A percentile compares a stretch with the other conserved stretches of the same genome.
Conservation (phyloP, 306 rosid genomes). For the Glycyrrhiza uralensis region DNA sequence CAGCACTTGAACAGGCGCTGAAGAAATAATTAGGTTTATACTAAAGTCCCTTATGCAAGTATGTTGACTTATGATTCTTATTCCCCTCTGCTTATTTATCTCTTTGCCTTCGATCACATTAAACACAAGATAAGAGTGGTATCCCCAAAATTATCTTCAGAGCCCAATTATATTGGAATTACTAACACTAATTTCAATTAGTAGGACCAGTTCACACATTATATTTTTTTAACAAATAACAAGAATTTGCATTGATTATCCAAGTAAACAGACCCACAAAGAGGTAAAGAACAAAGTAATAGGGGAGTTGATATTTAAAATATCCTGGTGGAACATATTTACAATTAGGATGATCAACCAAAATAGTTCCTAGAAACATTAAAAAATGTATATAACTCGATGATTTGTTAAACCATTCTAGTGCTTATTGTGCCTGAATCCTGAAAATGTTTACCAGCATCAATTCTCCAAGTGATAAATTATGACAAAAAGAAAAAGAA, state of each 20-base stretch:
- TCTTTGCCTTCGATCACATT: background rate
- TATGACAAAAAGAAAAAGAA: background rate
- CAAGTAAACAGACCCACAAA: background rate
- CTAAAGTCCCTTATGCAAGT: background rate
- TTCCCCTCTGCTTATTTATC: background rate
- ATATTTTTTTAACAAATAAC: background rate
- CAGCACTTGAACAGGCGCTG: background rate
- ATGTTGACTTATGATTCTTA: background rate
- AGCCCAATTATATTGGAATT: background rate
- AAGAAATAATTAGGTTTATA: background rate
- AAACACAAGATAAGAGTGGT: background rate
- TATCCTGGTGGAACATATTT: background rate
- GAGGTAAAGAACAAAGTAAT: background rate
- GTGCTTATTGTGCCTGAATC: background rate
- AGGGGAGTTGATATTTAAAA: background rate
- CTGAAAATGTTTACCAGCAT: background rate
- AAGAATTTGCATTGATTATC: background rate
- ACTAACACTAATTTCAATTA: background rate
- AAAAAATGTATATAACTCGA: background rate
- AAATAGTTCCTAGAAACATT: background rate
- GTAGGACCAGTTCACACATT: background rate
- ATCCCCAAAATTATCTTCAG: background rate
- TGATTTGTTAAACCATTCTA: background rate
- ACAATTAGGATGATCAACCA: background rate
- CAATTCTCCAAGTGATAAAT: background rate